Base-by-base conservation (phyloP, 202 grass and related monocot genomes). In the Elaeis oleifera region DNA sequence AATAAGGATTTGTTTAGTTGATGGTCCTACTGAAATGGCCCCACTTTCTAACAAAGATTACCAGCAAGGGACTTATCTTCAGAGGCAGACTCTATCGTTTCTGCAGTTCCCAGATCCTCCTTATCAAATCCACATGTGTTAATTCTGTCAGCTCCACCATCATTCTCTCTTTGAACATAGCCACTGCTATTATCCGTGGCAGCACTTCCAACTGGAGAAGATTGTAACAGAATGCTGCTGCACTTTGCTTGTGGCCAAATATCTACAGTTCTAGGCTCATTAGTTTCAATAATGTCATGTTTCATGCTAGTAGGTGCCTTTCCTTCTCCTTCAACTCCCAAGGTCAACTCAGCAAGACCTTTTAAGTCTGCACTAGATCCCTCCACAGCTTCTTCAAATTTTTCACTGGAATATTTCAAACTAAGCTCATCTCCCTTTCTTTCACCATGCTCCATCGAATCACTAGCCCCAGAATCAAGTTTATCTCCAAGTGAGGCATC, bases 141-240 rank as follows among this genome's bases (percentile, higher is more conserved):
- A 36, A 36, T 9, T 36, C 32, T 36, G 32, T 9, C 32, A 36
- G 7, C 32, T 36, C 9, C 32, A 36, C 32, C 8, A 36, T 9
- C 8, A 36, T 36, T 36, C 32, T 36, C 32, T 36, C 32, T 36
- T 36, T 36, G 32, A 36, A 36, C 32, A 36, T 36, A 36, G n/a
- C 58, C 58, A 60, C 58, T 17, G 27, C 8, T 18, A 60, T 25
- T 27, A 60, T 55, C 18, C 20, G 1, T 55, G 16, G 53, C 18
- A 55, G 53, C 11, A 55, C n/a, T 21, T 55, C 53, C 53, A 55
- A 55, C 53, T 55, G 53, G 53, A 22, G n/a, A 22, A 55, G 53
- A 55, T 55, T 55, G 53, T 8, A 21, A 55, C n/a, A 21, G 20
- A 55, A 18, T 21, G 22, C 26, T 23, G 27, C 58, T 60, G 28